phyloP scores from a whole-genome alignment of 208 protist genomes.

The Sergeia podlipaevii region DNA sequence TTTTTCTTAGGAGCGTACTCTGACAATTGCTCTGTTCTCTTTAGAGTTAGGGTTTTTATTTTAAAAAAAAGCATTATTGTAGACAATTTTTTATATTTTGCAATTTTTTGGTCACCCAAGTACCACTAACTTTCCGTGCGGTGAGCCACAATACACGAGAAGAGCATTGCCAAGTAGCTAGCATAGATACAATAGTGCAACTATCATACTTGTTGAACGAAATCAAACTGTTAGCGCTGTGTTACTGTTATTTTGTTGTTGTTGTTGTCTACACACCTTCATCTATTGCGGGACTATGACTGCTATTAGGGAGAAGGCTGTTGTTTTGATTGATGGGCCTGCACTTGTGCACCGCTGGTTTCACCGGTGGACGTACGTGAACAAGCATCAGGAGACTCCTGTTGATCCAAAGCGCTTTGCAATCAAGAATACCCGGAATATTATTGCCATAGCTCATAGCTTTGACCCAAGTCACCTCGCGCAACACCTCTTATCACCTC shows the following conservation, averaged over 20 bases:
- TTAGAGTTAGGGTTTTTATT: no score
- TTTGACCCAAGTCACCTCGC: conserved; percentile 83
- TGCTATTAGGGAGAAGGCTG: conserved; percentile 43
- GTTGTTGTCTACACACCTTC: not conserved
- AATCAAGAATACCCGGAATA: conserved; percentile 75
- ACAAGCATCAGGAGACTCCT: conserved; percentile 1
- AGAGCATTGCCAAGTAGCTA: no score
- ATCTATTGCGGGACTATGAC: conserved; percentile 29
- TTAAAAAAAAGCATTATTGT: no score
- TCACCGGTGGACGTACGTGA: conserved; percentile 78
- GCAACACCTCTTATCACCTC: conserved; percentile 83
- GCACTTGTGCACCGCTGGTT: conserved; percentile 88
- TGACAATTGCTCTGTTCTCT: no score
- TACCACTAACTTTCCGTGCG: not conserved
- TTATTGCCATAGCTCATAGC: conserved; percentile 78
- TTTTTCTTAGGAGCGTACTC: not conserved
- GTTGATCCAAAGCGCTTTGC: conserved; percentile 77
- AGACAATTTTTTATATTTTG: conserved; percentile 6
- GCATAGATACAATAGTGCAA: no score
- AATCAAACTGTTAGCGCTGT: no score
- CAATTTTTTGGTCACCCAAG: not conserved
- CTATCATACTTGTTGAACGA: no score
- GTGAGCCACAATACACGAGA: no score
- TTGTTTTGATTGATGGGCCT: conserved; percentile 85
- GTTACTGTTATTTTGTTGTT: no score